Evolutionary conservation across 2,329 filamentous ascomycete species (phyloP), one percentile per base, ranked within the genome.

Genomic region (Emergomyces orientalis): DNA sequence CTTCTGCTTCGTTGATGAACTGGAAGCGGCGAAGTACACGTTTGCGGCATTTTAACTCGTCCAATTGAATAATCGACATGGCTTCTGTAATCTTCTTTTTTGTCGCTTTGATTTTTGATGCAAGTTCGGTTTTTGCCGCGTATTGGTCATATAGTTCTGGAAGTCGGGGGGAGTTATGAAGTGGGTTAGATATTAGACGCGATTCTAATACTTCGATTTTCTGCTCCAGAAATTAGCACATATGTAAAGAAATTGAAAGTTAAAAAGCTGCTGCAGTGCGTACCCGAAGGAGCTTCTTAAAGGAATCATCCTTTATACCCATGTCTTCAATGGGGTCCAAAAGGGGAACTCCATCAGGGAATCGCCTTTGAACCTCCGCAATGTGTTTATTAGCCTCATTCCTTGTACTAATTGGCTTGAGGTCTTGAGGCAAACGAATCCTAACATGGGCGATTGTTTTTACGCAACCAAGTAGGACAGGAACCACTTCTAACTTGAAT

Each of bases 141-240:
- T 97, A 97, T 73, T 91, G 88, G 51, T 92, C 86, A 82, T 94
- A 99, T 1, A 97, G 82, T 59, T 88, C 88, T 0, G 88, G 85
- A 11, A 99, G 81, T 41, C 91, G 84, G 2, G 92, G 90, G 4
- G 92, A 96, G 64, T 93, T 89, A 75, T 99, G 93, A 19, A 99
- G 82, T 4, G 93, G 91, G 74, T 96, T 97, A 17, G 90, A 85
- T 34, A 97, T 78, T 27, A 99, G 81, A 60, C 90, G 87, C 5
- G 93, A 94, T 77, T 99, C 94, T 1, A 99, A 84, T 13, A 97
- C 90, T 77, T 99, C 94, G 65, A 99, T 97, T 84, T 97, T 97
- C 76, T 91, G 80, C 63, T 55, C n/a, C 22, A 19, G 7, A 30
- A 64, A 64, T 73, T 68, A 72, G 67, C 61, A 63, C 2, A 39